Evolutionary conservation across 257 asterid genomes (phyloP), one percentile per base, ranked within the genome.

Genomic region (Dorcoceras hygrometricum): DNA sequence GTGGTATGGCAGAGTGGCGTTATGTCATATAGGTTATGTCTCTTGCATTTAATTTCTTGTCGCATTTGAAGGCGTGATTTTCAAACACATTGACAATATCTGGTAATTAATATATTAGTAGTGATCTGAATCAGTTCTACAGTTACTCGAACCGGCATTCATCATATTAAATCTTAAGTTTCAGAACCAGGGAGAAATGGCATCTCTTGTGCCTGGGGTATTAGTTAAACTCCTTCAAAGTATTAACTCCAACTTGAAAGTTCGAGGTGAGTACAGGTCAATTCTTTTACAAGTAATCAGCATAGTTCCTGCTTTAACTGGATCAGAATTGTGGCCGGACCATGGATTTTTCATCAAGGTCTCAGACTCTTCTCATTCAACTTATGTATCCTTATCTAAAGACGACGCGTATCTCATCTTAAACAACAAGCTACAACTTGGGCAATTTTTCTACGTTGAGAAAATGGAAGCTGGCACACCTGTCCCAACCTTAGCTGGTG

Each of bases 341-440:
- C 96, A 82, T 20, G 97, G 97, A 9, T 92, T 87, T 77, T 89
- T 86, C 87, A 57, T 92, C n/a, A 92, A 92, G 80, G 91, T 92
- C 68, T 92, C 97, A 0, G 96, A 89, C 67, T 89, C 97, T 9
- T 87, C 98, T 10, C 97, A 92, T 74, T 87, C 98, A 0, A 87
- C 97, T 2, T 92, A 87, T 59, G 95, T 84, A 18, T 73, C 96
- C 0, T 65, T 86, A 24, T 80, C 90, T 8, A 86, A 77, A 61
- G 71, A 77, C 2, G 97, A 92, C 81, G 83, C 84, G 10, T 94
- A 92, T 56, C 80, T 92, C 50, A 86, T 89, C 78, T 63, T 89
- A 18, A 87, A 80, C 88, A 86, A 87, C 83, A 86, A 89, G 81
- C 68, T 87, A 46, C 96, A 84, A 57, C 80, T 92, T 0, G 95